phyloP scores from a whole-genome alignment of 1,284 basidiomycete genomes.

The Athelia sp. region DNA sequence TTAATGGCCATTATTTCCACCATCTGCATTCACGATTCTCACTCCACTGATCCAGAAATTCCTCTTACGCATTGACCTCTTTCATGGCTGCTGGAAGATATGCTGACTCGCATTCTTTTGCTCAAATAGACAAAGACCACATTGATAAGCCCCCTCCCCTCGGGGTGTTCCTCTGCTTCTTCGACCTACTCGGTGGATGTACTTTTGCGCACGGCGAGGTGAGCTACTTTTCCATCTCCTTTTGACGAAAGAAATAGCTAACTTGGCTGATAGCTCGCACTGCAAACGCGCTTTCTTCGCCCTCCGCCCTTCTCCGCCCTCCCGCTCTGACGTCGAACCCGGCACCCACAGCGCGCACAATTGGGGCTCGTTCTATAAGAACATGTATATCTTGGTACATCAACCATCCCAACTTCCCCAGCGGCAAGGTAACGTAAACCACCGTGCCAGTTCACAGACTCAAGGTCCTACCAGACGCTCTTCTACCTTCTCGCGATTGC shows the following conservation, averaged over 20 bases:
- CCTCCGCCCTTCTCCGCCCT: conserved; percentile 49
- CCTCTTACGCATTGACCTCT: too few species aligned
- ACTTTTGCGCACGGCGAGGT: conserved; percentile 68
- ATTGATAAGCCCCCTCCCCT: conserved; percentile 67
- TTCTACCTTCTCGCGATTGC: conserved; percentile 85
- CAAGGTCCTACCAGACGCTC: conserved; percentile 73
- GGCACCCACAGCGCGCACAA: conserved; percentile 35
- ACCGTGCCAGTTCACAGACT: conserved; percentile 65
- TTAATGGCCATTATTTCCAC: too few species aligned
- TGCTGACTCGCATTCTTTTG: conserved; percentile 1
- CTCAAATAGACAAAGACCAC: conserved; percentile 64
- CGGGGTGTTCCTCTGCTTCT: conserved; percentile 72
- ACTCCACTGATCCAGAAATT: too few species aligned
- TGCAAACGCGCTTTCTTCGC: conserved; percentile 67
- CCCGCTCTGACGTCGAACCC: conserved; percentile 40
- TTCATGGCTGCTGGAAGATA: too few species aligned
- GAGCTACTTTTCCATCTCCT: conserved; percentile 10
- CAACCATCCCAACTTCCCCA: background rate
- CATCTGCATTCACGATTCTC: too few species aligned
- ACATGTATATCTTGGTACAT: conserved; percentile 70
- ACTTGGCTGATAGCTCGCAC: conserved; percentile 47
- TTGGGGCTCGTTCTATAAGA: conserved; percentile 70
- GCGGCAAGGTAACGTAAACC: too few species aligned
- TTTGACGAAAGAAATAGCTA: too few species aligned
- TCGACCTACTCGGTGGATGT: conserved; percentile 68